Evolutionary conservation across 129 eudicot genomes (phyloP).

Genomic region (Flaveria ramosissima): DNA sequence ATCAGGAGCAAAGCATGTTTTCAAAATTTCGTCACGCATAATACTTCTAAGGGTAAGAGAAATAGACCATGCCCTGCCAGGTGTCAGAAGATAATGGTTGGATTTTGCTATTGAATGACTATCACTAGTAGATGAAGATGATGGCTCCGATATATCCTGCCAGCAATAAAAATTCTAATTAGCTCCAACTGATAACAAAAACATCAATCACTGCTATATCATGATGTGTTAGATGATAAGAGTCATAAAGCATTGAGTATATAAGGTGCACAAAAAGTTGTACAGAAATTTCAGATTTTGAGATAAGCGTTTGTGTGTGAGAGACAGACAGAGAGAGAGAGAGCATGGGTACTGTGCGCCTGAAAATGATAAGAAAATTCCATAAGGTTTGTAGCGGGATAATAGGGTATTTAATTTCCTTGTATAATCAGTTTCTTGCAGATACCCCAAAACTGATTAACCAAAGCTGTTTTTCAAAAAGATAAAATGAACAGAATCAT

Average conservation of each 20-base stretch:
- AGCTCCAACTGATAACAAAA: conserved; percentile 6
- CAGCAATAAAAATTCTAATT: conserved; percentile 1
- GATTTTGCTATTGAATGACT: conserved; percentile 26
- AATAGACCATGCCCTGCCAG: conserved; percentile 87
- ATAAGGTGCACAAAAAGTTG: background rate
- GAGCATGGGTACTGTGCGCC: background rate
- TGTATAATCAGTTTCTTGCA: conserved; percentile 3
- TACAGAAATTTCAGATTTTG: background rate
- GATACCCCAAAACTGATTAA: background rate
- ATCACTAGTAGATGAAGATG: conserved; percentile 49
- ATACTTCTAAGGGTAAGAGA: conserved; percentile 70
- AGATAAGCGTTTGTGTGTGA: background rate
- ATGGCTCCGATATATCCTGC: conserved; percentile 58
- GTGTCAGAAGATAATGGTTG: conserved; percentile 49
- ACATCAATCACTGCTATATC: background rate
- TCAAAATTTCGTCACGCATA: conserved; percentile 60
- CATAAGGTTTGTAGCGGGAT: background rate
- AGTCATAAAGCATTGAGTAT: background rate
- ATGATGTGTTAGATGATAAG: background rate
- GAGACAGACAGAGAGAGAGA: background rate
- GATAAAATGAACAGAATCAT: background rate
- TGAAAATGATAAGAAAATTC: background rate
- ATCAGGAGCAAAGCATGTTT: conserved; percentile 54
- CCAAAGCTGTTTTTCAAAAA: background rate
- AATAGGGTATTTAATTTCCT: background rate